Base-by-base conservation (phyloP, 176 grass and related monocot genomes). In the Pharus latifolius region DNA sequence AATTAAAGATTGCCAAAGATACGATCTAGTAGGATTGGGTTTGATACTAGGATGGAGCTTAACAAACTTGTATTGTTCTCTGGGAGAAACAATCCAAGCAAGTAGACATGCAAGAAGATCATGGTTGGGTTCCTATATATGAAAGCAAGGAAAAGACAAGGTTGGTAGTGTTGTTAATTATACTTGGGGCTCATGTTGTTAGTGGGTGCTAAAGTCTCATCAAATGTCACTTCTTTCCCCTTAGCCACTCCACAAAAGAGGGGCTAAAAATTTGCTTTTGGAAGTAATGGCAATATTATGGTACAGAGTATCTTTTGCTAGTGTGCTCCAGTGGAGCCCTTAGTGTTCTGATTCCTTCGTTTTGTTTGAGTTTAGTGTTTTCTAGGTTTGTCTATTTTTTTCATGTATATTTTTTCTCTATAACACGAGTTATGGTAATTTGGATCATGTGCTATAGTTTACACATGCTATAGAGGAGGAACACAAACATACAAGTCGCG, bases 241-340 rank as follows among this genome's bases (percentile, higher is more conserved):
- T 51, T 70, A 37, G 75, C 56, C 14, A 66, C 60, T 10, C 34
- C 59, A 67, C 22, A 78, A 80, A 73, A 67, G 47, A 56, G 70
- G 77, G 62, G 78, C 78, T 77, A 62, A 63, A 75, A 78, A 20
- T 54, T 43, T 52, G 54, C 77, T 88, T 85, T 86, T 80, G 79
- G 49, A 83, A 56, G 61, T 53, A 35, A 50, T 30, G 56, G 7
- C n/a, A 15, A 22, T 13, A 22, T 40, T 74, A 38, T 52, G 26
- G 2, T 26, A 63, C 28, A 31, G 17, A 45, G 17, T 32, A 69
- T 83, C 53, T 44, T 73, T 78, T 55, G 24, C 20, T 23, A 62
- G 1, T 28, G 17, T 69, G 83, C 23, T 46, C 29, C 24, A 23
- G 38, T 74, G 76, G 83, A 85, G 37, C 62, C 82, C 35, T 10